phyloP scores from a whole-genome alignment of 331 rosid genomes.

The Spiraea crenata region DNA sequence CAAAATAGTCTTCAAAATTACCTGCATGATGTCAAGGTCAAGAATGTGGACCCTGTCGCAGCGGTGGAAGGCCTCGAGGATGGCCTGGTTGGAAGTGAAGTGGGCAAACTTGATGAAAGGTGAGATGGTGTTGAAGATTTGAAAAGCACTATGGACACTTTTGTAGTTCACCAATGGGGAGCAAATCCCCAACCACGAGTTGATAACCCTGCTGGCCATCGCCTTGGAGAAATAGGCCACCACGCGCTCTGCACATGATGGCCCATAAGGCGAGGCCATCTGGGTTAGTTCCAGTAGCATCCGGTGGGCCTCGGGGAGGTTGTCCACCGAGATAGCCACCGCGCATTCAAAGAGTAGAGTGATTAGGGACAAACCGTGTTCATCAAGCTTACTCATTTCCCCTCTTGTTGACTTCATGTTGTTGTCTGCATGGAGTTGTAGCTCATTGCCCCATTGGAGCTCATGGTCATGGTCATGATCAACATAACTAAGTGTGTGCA shows the following conservation, averaged over 20 bases:
- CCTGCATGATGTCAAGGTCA: conserved; percentile 92
- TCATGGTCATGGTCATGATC: background rate
- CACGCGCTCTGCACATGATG: conserved; percentile 74
- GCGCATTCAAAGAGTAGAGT: conserved; percentile 76
- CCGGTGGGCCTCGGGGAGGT: conserved; percentile 62
- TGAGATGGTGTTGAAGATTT: conserved; percentile 64
- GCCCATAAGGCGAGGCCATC: conserved; percentile 63
- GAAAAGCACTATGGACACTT: conserved; percentile 55
- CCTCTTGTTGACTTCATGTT: conserved; percentile 2
- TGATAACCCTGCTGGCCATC: conserved; percentile 72
- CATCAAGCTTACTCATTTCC: conserved; percentile 26
- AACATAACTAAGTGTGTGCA: conserved; percentile 19
- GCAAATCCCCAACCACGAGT: conserved; percentile 60
- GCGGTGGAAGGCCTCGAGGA: conserved; percentile 62
- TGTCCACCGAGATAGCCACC: conserved; percentile 77
- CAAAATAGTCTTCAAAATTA: background rate
- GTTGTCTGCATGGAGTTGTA: conserved; percentile 27
- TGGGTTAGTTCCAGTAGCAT: conserved; percentile 71
- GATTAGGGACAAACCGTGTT: conserved; percentile 52
- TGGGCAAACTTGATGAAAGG: conserved; percentile 89
- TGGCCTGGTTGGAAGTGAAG: conserved; percentile 88
- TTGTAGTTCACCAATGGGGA: conserved; percentile 62
- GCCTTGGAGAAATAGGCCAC: conserved; percentile 80
- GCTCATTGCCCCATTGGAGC: conserved; percentile 24
- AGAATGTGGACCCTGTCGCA: conserved; percentile 55